Evolutionary conservation across 371 early-diverging fungal species (phyloP), one percentile per base, ranked within the genome.

Genomic region (Mortierella sp.): DNA sequence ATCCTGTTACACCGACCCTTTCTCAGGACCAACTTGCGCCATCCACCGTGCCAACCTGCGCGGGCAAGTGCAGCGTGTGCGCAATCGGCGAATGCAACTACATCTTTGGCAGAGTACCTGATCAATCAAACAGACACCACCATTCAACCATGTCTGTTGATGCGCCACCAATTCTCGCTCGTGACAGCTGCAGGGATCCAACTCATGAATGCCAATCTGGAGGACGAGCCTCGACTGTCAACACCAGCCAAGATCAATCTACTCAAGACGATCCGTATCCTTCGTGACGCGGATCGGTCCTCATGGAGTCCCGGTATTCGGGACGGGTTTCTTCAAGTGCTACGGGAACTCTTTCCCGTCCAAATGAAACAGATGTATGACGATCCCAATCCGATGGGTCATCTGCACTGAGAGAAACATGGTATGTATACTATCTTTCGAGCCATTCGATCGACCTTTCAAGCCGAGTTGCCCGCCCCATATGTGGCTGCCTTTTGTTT

Each of bases 221-320:
- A 76, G 5, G 76, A 76, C 10, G 76, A 76, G 40, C 76, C 76
- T 6, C 59, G 76, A 39, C 46, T 76, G 29, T 76, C 76, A 40
- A 76, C 76, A 3, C 76, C 76, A 19, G 76, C 76, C 40, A 76
- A 76, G 58, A 76, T 76, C 58, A 76, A 76, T 17, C 50, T 76
- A 47, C 57, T 76, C 19, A 76, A 76, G 55, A 68, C 68, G 24
- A 61, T 76, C 17, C 76, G 76, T 0, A 60, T 76, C 31, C 60
- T 76, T 22, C 55, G 76, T 2, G 76, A 76, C 52, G 68, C 68
- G 9, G 76, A 76, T 39, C 56, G 76, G 24, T 62, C 73, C 12
- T 67, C 73, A 0, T 71, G 66, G 65, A 66, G 66, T 22, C 49
- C 44, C 2, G 61, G 55, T 39, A 56, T 57, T 17, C 47, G 29